Percentiles rank a stretch among this genome's conserved stretches.
phyloP scores from a whole-genome alignment of 495 filamentous ascomycete species.

The Wilcoxina mikolae region DNA sequence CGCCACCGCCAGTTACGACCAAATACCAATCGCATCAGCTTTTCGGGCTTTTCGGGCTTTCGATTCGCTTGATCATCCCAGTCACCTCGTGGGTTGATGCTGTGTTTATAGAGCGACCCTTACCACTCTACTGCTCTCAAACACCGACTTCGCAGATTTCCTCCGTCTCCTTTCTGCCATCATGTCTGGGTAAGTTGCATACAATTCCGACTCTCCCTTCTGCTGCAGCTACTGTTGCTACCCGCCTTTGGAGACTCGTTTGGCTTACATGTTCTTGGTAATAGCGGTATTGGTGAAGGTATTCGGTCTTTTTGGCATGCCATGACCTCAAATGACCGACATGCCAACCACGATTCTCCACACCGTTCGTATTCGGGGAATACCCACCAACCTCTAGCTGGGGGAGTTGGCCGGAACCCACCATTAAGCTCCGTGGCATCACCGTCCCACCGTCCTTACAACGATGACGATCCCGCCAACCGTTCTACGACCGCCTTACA shows the following conservation, averaged over 20 bases:
- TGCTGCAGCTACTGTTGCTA: neutral
- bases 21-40: neutral
- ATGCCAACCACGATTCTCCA: constrained; percentile 73
- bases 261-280: neutral
- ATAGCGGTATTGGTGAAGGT: constrained; percentile 42
- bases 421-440: constrained; percentile 65
- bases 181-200: neutral
- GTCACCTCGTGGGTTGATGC: neutral
- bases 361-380: constrained; percentile 50
- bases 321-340: constrained; percentile 67
- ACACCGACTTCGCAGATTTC: neutral
- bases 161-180: neutral
- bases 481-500: constrained; percentile 40
- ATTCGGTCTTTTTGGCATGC: constrained; percentile 88
- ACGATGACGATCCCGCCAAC: constrained; percentile 46
- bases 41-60: neutral
- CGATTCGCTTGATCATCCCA: neutral
- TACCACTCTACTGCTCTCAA: too few relatives aligned
- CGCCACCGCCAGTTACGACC: neutral
- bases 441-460: constrained; percentile 53
- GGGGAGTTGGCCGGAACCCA: constrained; percentile 46
- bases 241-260: neutral
- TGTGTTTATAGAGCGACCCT: neutral
- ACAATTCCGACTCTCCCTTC: neutral
- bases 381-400: constrained; percentile 60